phyloP scores from a whole-genome alignment of 1,139 yeast genomes.

The Blastobotrys malaysiensis region DNA sequence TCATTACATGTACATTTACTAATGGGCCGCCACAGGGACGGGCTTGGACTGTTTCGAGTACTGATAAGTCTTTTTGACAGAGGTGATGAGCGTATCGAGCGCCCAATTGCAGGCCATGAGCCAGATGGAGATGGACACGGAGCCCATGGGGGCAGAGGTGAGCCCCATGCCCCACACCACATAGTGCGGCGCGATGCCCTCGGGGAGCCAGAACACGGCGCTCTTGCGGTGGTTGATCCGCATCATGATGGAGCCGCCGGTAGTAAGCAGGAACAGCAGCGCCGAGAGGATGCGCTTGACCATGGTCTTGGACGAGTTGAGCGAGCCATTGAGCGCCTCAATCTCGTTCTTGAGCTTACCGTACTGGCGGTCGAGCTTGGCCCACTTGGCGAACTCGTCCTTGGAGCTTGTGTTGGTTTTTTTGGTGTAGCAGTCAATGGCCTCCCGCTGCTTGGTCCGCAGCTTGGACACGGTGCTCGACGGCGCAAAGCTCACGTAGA shows the following conservation, averaged over 20 bases:
- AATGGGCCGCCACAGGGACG: no score
- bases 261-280: slow-evolving; percentile 28
- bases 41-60: no score
- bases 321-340: slow-evolving; percentile 34
- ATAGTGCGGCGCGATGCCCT: slow-evolving; percentile 50
- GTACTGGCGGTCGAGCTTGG: slow-evolving; percentile 71
- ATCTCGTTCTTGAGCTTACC: slow-evolving; percentile 56
- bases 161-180: slow-evolving; percentile 55
- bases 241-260: slow-evolving; percentile 41
- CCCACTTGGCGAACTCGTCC: slow-evolving; percentile 95
- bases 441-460: slow-evolving; percentile 41
- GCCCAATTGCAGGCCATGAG: slow-evolving; percentile 31
- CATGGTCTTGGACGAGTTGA: slow-evolving; percentile 28
- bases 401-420: slow-evolving; percentile 72
- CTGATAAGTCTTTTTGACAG: neutral
- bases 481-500: slow-evolving; percentile 38
- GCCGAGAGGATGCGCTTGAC: slow-evolving; percentile 33
- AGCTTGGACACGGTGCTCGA: slow-evolving; percentile 36
- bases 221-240: slow-evolving; percentile 53
- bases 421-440: slow-evolving; percentile 45
- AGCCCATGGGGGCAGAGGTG: slow-evolving; percentile 49
- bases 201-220: slow-evolving; percentile 58
- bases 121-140: slow-evolving; percentile 38
- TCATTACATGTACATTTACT: no score
- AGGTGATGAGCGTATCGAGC: slow-evolving; percentile 11